Base-by-base conservation (phyloP, 2,329 filamentous ascomycete genomes). In the Phaeosphaeria sp. region DNA sequence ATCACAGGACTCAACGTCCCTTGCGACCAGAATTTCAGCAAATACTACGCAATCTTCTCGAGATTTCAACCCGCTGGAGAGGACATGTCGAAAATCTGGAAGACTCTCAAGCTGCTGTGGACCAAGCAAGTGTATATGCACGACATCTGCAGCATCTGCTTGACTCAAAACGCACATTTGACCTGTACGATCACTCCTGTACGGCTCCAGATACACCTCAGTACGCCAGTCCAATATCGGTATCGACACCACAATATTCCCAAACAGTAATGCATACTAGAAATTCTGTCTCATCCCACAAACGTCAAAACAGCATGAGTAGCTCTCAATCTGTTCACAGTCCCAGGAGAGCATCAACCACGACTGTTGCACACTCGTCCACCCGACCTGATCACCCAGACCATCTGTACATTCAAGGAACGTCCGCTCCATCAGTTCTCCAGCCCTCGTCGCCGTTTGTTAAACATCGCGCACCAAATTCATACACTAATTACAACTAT, bases 141-240 rank as follows among this genome's bases (percentile, higher is more conserved):
- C 52, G 56, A 15, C 65, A 73, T 36, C 62, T 75, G 2, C 65
- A 69, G 41, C 56, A 62, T 11, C 53, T 75, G 3, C 53, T 52
- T 6, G 67, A 71, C 18, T 17, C 62, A 64, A 18, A 65, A 73
- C 42, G 6, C 25, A 50, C 57, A 15, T 74, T 74, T 36, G 65
- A 75, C 25, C 64, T 75, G 20, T 75, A 75, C 53, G 72, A 75
- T 33, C 69, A 75, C 50, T 69, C 64, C 0, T 71, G 72, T n/a
- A 58, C 58, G 23, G 52, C 62, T 4, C 33, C 64, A 6, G 65
- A 66, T 33, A 48, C 64, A 5, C 58, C 66, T 18, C 59, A 65
- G 20, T 58, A 65, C 20, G 55, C 54, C 33, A 70, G 66, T 22
- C 67, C 67, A 0, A 54, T 55, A 6, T 60, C 62, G 20, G 56